Base-by-base conservation (phyloP, 768 basidiomycete genomes). In the Artomyces pyxidatus region DNA sequence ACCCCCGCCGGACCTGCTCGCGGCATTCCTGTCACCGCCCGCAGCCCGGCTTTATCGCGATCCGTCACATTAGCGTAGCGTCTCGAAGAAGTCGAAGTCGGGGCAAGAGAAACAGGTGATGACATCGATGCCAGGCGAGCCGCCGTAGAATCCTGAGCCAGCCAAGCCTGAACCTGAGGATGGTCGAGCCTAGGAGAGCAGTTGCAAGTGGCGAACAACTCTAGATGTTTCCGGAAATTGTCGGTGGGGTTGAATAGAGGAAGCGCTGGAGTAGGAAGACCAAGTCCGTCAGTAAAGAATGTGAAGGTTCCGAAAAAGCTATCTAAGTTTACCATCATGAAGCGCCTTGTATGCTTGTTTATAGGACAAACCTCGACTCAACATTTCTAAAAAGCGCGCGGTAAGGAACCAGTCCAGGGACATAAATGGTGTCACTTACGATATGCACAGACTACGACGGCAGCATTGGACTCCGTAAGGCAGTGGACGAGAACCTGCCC, bases 401-500 rank as follows among this genome's bases (percentile, higher is more conserved):
- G 28, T 17, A 17, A 21, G 6, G 23, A 27, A 16, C 17, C 26
- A 55, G 19, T 23, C 28, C 29, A 43, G 4, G 6, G 21, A 6
- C 37, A 35, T 8, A 4, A 4, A 17, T 2, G 6, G 25, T 4
- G 25, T 10, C 4, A 49, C 77, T 60, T 57, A 80, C 79, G 58
- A 60, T 74, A 78, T 29, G 78, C 77, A 50, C 72, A 78, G 28
- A 67, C 73, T 25, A 72, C 72, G 27, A 72, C 67, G 56, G 76
- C 79, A 16, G 78, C 77, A 41, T 74, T 70, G 9, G 72, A 69
- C 50, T 83, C 81, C n/a, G 70, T 65, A 11, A 66, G 63, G 29
- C 70, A 80, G 60, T 80, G 72, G 19, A 83, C 71, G 21, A 83
- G 73, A 16, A 82, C 74, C 26, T 63, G 65, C 3, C 74, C 75